Percentiles rank a stretch among this genome's conserved stretches.
Evolutionary conservation across 225 moss, liverwort and hornwort species (phyloP).

Genomic region (Polytrichum formosum): DNA sequence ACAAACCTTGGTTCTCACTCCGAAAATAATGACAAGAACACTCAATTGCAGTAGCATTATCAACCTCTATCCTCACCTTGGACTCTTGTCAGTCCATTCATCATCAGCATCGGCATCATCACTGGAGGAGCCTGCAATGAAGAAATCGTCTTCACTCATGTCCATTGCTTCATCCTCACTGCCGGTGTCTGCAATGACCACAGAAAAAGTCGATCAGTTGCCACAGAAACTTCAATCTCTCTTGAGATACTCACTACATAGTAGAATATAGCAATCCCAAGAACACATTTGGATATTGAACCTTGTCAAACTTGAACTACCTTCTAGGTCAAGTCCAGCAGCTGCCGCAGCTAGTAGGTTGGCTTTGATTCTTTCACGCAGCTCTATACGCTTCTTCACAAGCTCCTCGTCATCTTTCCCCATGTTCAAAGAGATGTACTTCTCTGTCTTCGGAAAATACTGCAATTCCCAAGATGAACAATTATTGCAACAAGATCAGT

Average conservation of each 20-base stretch:
- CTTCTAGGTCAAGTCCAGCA: slow-evolving; percentile 92
- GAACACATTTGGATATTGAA: no score
- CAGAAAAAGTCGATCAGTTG: slow-evolving; percentile 17
- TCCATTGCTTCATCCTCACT: slow-evolving; percentile 97
- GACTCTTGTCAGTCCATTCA: slow-evolving; percentile 93
- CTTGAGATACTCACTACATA: no score
- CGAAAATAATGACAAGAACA: no score
- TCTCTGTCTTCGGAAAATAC: slow-evolving; percentile 99
- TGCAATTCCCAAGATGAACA: slow-evolving; percentile 29
- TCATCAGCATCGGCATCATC: slow-evolving; percentile 99
- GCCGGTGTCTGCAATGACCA: slow-evolving; percentile 75
- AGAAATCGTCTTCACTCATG: slow-evolving; percentile 97
- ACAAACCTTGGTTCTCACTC: no score
- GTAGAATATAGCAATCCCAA: no score
- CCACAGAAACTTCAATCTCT: not conserved
- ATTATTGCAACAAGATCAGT: not conserved
- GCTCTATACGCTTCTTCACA: slow-evolving; percentile 57
- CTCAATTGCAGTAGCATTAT: no score
- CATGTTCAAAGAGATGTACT: slow-evolving; percentile 84
- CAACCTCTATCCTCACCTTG: slow-evolving; percentile 44
- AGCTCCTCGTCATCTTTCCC: slow-evolving; percentile 80
- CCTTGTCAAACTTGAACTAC: slow-evolving; percentile 20
- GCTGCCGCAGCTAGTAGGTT: slow-evolving; percentile 85
- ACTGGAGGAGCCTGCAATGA: slow-evolving; percentile 93
- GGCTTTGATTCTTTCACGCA: slow-evolving; percentile 82